Conservation (phyloP, 345 rosid genomes). For the Acer negundo region DNA sequence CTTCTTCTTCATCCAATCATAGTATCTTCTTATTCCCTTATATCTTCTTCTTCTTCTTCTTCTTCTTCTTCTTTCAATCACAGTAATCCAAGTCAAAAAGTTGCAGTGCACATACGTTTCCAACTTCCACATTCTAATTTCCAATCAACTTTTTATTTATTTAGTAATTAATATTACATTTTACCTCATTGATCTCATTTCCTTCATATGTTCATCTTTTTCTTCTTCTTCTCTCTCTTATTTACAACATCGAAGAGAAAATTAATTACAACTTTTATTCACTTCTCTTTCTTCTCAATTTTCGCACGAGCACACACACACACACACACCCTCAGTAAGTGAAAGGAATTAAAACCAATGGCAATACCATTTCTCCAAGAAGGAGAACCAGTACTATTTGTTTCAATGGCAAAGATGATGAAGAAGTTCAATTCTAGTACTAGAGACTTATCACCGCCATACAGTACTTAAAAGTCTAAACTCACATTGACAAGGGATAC, state of each 20-base stretch:
- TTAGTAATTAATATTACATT: no score
- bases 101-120: no score
- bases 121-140: no score
- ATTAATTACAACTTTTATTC: neutral
- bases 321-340: neutral
- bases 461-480: conserved; percentile 46
- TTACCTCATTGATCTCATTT: neutral
- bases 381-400: conserved; percentile 56
- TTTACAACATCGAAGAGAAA: neutral
- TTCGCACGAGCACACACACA: conserved; percentile 6
- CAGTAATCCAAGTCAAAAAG: no score
- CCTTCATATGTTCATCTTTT: neutral
- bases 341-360: conserved; percentile 9
- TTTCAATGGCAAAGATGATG: conserved; percentile 81
- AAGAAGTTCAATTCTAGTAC: conserved; percentile 86
- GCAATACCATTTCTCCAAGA: conserved; percentile 48
- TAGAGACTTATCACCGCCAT: conserved; percentile 67
- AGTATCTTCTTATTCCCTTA: no score
- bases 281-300: neutral
- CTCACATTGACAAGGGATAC: conserved; percentile 88
- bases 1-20: no score
- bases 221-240: conserved; percentile 10
- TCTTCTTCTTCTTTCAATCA: no score
- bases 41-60: no score
- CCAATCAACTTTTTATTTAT: no score